These are phyloP conservation scores for Cercospora janseana DNA, from an alignment of 2,329 filamentous ascomycete genomes.

Conservation along the genomic window DNA sequence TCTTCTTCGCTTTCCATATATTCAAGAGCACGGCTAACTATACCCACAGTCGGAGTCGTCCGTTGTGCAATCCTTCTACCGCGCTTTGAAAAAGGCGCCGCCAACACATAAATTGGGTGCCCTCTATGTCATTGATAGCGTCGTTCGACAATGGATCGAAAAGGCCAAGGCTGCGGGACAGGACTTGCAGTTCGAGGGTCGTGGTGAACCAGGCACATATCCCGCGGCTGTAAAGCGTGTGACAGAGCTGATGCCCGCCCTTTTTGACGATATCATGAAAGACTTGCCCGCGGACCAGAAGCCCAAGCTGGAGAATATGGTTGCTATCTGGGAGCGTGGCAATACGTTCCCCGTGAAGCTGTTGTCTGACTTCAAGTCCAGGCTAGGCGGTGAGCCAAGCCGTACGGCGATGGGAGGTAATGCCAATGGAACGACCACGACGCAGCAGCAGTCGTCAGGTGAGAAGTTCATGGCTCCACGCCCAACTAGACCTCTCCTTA, in stretches of 20 bases:
- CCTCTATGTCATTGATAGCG: constrained; percentile 99
- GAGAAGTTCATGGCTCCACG: constrained; percentile 35
- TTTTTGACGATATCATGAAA: constrained; percentile 94
- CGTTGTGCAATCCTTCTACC: constrained; percentile 93
- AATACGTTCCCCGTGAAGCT: constrained; percentile 81
- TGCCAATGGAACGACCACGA: constrained; percentile 21
- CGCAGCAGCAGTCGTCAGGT: constrained; percentile 21
- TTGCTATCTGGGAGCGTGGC: constrained; percentile 97
- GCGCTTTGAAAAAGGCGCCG: constrained; percentile 93
- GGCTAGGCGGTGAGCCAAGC: constrained; percentile 26
- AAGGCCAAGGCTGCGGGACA: constrained; percentile 86
- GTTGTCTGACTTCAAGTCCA: constrained; percentile 80
- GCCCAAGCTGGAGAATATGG: constrained; percentile 92
- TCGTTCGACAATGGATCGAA: constrained; percentile 98
- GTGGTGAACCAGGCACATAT: constrained; percentile 86
- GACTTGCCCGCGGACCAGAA: constrained; percentile 91
- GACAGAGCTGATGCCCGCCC: constrained; percentile 84
- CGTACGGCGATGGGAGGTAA: constrained; percentile 16
- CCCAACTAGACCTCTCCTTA: constrained; percentile 32
- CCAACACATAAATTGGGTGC: constrained; percentile 97
- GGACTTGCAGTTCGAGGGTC: constrained; percentile 60
- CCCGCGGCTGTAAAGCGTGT: constrained; percentile 94
- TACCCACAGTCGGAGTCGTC: constrained; percentile 79
- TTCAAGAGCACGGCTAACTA: constrained; percentile 1
- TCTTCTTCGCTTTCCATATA: too few species aligned